Evolutionary conservation across 768 basidiomycete species (phyloP), one percentile per base, ranked within the genome.

Genomic region (Russula dissimulans): DNA sequence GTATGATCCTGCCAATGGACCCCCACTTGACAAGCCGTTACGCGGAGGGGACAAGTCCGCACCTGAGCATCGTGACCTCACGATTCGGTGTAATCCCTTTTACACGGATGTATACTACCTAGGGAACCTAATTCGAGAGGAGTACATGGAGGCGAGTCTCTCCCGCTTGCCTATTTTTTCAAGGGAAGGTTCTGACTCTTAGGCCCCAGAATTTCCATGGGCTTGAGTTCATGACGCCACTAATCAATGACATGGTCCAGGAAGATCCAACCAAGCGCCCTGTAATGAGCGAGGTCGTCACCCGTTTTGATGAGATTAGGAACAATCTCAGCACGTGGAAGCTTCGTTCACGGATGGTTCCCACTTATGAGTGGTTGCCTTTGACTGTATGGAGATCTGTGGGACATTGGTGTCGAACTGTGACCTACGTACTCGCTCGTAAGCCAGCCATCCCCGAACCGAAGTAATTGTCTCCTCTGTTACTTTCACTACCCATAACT

Each of bases 31-130:
- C 31, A 31, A 51, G 4, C 69, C 73, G 0, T 67, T 76, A 3
- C 59, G 60, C 4, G 80, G 77, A 0, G 77, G 73, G 3, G 79
- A 82, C 64, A 72, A 71, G 50, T 66, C 74, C 0, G 69, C 72
- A 0, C 73, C 74, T 2, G 73, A 75, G 57, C 71, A 71, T 47
- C 57, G 60, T 1, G 45, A 48, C 12, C 51, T 31, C 6, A 1
- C 2, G 12, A 42, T 4, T 0, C 58, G 55, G 0, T 63, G 55
- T 34, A 62, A 75, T 49, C 73, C 73, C 2, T 75, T 73, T 55
- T 66, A 68, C 2, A 72, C 69, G 1, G 75, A 75, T 43, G 54
- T 73, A 9, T 75, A 73, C 54, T 69, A 69, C 38, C 42, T 75
- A 7, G 74, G 72, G 2, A 72, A 74, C 46, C 17, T 71, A 9